Conservation (phyloP, 306 rosid genomes). For the Dryas drummondii region DNA sequence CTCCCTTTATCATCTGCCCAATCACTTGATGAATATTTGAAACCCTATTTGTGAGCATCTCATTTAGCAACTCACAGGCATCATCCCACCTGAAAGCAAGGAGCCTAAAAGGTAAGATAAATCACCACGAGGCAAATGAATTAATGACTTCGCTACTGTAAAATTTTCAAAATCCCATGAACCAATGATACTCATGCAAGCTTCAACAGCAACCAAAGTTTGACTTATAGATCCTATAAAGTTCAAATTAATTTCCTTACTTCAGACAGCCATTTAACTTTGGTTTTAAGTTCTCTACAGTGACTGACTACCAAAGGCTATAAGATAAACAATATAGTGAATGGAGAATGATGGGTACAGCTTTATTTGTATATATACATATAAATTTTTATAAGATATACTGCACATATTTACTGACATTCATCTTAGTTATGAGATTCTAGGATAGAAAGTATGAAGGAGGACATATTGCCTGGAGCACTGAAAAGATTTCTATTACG, state of each 20-base stretch:
- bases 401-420: not conserved
- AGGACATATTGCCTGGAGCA: constrained; percentile 2
- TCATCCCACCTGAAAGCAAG: constrained; percentile 66
- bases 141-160: not conserved
- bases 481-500: not conserved
- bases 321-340: not conserved
- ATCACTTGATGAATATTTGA: constrained; percentile 91
- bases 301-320: not conserved
- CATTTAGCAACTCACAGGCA: constrained; percentile 71
- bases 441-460: not conserved
- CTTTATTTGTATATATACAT: not conserved
- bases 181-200: constrained; percentile 4
- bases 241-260: not conserved
- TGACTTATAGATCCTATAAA: not conserved
- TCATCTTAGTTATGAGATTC: not conserved
- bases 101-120: constrained; percentile 31
- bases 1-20: constrained; percentile 93
- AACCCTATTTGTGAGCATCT: constrained; percentile 62
- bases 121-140: not conserved
- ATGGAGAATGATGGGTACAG: not conserved
- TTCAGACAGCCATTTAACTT: not conserved
- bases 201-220: not conserved
- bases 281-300: not conserved
- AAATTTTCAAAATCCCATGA: constrained; percentile 4
- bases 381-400: too few species aligned